A percentile compares a stretch with the other conserved stretches of the same genome.
Evolutionary conservation across 2,329 filamentous ascomycete species (phyloP).

Genomic region (Pseudodiploospora longispora): DNA sequence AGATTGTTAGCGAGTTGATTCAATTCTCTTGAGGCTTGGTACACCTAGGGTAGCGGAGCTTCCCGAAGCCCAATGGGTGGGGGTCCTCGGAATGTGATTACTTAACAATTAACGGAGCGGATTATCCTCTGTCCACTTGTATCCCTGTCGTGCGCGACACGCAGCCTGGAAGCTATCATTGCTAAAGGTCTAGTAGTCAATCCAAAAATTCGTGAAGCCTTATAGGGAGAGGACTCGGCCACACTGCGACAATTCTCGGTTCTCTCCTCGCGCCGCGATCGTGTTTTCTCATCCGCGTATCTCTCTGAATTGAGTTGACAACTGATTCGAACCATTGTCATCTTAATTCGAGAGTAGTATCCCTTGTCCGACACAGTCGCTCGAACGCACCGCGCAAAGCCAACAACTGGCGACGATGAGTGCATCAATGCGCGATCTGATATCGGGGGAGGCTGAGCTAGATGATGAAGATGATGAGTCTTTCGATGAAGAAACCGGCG

Average conservation of each 20-base stretch:
- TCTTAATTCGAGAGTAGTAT: not conserved
- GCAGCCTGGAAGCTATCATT: slow-evolving; percentile 8
- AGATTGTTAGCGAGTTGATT: too few relatives aligned
- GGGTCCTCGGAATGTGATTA: too few relatives aligned
- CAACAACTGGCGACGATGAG: slow-evolving; percentile 42
- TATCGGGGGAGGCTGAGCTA: slow-evolving; percentile 78
- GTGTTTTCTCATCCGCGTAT: not conserved
- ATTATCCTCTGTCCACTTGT: not conserved
- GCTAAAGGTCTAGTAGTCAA: not conserved
- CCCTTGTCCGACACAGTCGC: slow-evolving; percentile 1
- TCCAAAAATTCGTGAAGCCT: slow-evolving; percentile 7
- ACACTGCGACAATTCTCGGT: slow-evolving; percentile 2
- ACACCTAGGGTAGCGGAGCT: too few relatives aligned
- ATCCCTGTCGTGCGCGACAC: slow-evolving; percentile 10
- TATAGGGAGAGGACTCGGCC: slow-evolving; percentile 6
- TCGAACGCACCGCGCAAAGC: slow-evolving; percentile 3
- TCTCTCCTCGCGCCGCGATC: not conserved
- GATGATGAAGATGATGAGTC: slow-evolving; percentile 80
- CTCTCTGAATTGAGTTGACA: slow-evolving; percentile 1
- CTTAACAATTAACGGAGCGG: not conserved
- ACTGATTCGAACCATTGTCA: slow-evolving; percentile 3
- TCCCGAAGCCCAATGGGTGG: too few relatives aligned
- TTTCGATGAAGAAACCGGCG: slow-evolving; percentile 67
- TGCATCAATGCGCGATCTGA: slow-evolving; percentile 61
- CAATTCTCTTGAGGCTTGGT: too few relatives aligned